Evolutionary conservation across 1,284 basidiomycete species (phyloP).

Genomic region (Trichosporon sp.): DNA sequence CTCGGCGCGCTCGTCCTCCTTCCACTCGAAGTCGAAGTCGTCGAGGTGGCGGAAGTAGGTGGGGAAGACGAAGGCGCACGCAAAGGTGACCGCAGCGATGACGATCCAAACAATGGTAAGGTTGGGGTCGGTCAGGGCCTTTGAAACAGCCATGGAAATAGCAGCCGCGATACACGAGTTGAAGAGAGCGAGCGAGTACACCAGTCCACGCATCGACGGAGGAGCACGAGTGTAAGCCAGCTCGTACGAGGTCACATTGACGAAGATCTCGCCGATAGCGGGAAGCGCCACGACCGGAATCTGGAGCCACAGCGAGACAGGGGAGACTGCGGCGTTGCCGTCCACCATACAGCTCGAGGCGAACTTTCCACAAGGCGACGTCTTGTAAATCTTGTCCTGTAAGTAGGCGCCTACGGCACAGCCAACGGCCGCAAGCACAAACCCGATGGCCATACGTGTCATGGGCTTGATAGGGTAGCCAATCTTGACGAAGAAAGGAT

Average conservation of each 20-base stretch:
- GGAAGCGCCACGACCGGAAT: slow-evolving; percentile 52
- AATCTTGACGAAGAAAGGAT: slow-evolving; percentile 48
- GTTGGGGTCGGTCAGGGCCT: slow-evolving; percentile 49
- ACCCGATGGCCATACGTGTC: slow-evolving; percentile 38
- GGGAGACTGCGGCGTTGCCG: slow-evolving; percentile 18
- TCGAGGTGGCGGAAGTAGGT: slow-evolving; percentile 35
- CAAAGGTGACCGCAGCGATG: slow-evolving; percentile 42
- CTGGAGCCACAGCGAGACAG: slow-evolving; percentile 45
- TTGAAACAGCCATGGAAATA: slow-evolving; percentile 41
- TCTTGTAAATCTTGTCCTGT: slow-evolving; percentile 53
- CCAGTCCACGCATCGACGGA: slow-evolving; percentile 50
- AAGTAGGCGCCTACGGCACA: slow-evolving; percentile 40
- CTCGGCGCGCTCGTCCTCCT: slow-evolving; percentile 5
- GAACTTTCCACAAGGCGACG: slow-evolving; percentile 49
- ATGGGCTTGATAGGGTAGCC: slow-evolving; percentile 42
- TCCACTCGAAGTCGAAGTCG: slow-evolving; percentile 26
- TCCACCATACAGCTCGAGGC: slow-evolving; percentile 40
- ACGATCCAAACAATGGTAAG: slow-evolving; percentile 51
- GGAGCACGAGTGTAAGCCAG: slow-evolving; percentile 52
- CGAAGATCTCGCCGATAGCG: slow-evolving; percentile 53
- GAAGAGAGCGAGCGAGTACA: slow-evolving; percentile 51
- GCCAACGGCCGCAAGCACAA: slow-evolving; percentile 31
- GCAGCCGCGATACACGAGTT: slow-evolving; percentile 51
- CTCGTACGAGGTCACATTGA: slow-evolving; percentile 54
- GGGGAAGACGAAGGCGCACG: slow-evolving; percentile 26